Evolutionary conservation across 176 grass and related monocot species (phyloP), one percentile per base, ranked within the genome.

Genomic region (Paspalum vaginatum): DNA sequence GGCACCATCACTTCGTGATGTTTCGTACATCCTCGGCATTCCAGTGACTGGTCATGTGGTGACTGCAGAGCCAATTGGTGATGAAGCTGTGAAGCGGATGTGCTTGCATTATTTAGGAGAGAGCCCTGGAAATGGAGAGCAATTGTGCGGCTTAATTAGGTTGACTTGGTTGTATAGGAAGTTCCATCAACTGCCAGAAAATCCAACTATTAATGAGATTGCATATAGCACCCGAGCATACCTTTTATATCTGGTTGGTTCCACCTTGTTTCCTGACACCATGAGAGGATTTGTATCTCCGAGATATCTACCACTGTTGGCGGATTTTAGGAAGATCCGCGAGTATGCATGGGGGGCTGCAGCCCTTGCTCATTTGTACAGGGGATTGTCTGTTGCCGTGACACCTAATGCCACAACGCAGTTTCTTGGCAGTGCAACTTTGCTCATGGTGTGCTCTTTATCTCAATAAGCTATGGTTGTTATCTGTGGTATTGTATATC

Each of bases 281-380:
- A 89, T 89, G 87, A 81, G 82, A 57, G 87, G 87, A 76, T 89
- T 89, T 85, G 87, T 89, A 57, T 85, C 87, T 9, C 87, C 87
- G 14, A 89, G 87, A 72, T 89, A 89, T 59, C 74, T 89, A 58
- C 82, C 87, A 65, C 77, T 89, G 51, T 32, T 89, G 49, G 83
- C 72, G 8, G 78, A 89, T 89, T 81, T 89, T 72, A 85, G 83
- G 72, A 85, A 85, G 78, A 81, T 89, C 46, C 83, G 37, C 14
- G 87, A 89, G 66, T 89, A 89, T 82, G 78, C 87, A 71, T 89
- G 87, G 87, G 87, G 87, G 0, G 70, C 87, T 81, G 87, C 87
- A 60, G 83, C 87, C 15, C 83, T 89, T 85, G 87, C 87, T 77
- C 87, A 89, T 89, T 59, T 89, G 58, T 89, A 89, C 21, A 77